Evolutionary conservation across 306 rosid genomes (phyloP).

Genomic region (Arachis hypogaea): DNA sequence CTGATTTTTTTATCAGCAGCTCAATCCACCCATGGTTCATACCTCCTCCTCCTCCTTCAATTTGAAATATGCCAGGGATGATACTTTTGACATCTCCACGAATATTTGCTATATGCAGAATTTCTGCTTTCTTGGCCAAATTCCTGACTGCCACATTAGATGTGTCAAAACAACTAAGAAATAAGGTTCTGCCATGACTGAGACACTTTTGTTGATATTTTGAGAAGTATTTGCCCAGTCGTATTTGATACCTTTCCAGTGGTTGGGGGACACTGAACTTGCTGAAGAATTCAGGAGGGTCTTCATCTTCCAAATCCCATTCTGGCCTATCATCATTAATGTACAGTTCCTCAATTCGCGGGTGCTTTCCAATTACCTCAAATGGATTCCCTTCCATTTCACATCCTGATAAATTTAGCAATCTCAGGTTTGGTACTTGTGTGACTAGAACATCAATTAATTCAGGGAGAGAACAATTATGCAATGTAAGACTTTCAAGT

Average conservation of each 20-base stretch:
- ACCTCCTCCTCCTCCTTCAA: not conserved
- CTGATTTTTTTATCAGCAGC: not conserved
- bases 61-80: conserved; percentile 26
- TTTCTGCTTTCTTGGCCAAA: not conserved
- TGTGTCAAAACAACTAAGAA: not conserved
- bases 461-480: not conserved
- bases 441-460: not conserved
- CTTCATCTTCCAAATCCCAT: not conserved
- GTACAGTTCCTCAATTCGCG: conserved; percentile 9
- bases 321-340: not conserved
- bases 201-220: too few relatives aligned
- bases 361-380: not conserved
- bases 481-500: conserved; percentile 30
- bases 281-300: not conserved
- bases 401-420: not conserved
- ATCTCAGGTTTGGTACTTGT: conserved; percentile 1
- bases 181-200: not conserved
- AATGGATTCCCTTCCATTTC: not conserved
- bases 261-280: not conserved
- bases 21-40: conserved; percentile 10
- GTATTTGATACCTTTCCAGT: not conserved
- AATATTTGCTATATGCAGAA: not conserved
- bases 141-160: not conserved
- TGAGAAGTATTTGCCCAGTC: not conserved
- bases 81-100: not conserved